Evolutionary conservation across 768 basidiomycete species (phyloP), one percentile per base, ranked within the genome.

Genomic region (Rhodotorula babjevae): DNA sequence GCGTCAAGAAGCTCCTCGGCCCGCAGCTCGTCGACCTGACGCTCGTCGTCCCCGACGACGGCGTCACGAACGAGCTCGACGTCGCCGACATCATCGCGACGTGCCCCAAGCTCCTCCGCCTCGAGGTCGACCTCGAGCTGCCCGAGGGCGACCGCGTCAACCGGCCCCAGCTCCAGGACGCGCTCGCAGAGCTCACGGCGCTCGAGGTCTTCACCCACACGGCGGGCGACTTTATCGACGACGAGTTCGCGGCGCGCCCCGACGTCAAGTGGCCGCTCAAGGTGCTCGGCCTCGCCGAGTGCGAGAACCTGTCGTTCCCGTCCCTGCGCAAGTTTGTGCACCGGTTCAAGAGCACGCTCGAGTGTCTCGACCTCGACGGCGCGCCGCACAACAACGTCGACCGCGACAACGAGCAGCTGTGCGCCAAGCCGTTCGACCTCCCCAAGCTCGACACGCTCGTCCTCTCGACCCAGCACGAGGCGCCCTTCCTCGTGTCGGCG

Each of bases 181-280:
- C 66, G 14, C 55, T 76, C 36, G 29, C 47, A 15, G 18, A 14
- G 3, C 53, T 77, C 3, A 4, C 33, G 6, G 69, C 69, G 52
- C 67, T 77, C 55, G 70, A 77, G 59, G 49, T 49, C 9, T 58
- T 77, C 19, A 63, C 69, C 23, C 36, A 74, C 52, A 52, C 33
- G 33, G 57, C 42, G 6, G 61, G 65, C 12, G 27, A 33, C 5
- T 68, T 68, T 29, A 27, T 72, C 63, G 56, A 60, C 31, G 71
- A 72, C 66, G 67, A 21, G 33, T 72, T 72, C 40, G 67, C 53
- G 10, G 11, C 16, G 21, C 62, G 12, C 9, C 40, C 56, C 44
- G 60, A 50, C 31, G 44, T 67, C 29, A 21, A 14, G 3, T 46
- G 29, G 27, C 47, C 55, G 29, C 63, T 72, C 52, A 33, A 36